Evolutionary conservation across 371 early-diverging fungal genomes (phyloP), one percentile per base, ranked within the genome.

Genomic region (Mucor ambiguus): DNA sequence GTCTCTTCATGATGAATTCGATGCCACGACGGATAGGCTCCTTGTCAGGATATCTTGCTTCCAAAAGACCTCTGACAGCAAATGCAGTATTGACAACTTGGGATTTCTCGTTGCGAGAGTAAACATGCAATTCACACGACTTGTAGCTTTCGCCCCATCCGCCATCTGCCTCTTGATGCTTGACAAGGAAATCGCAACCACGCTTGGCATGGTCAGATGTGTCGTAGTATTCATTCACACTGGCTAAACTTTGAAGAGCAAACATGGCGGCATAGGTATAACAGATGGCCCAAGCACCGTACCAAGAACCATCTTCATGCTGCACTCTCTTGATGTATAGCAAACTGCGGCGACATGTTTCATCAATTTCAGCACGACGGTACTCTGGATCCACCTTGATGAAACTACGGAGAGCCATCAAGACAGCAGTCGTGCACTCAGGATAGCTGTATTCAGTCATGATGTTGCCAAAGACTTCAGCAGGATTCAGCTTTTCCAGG

Each of bases 111-210:
- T 90, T 89, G 46, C 89, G 85, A 46, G 83, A 75, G 64, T 90
- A 96, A 1, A 73, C 85, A 67, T 81, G 87, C 41, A 69, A 68
- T 68, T 93, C 95, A 67, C 93, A 95, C 2, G 94, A 87, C 87
- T 92, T 90, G 83, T 95, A 98, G 8, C 89, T 81, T 74, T 98
- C 98, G 58, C 98, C 98, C 98, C 98, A 98, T 4, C 98, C 98
- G 64, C 98, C 98, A 69, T 98, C 98, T 6, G 57, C 78, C 61
- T 85, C 82, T 80, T 98, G 98, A 66, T 94, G 93, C 14, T 87
- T 78, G 32, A 95, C 74, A 63, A 98, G 67, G 76, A 97, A 97
- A 24, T 95, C 92, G 70, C 98, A 98, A 0, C 90, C 69, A 64
- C 73, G 32, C 63, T 80, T 78, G 66, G 80, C 64, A 63, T 73